These are phyloP conservation scores for Phlyctochytrium bullatum DNA, from an alignment of 192 early-diverging fungal species.

Conservation along the genomic window DNA sequence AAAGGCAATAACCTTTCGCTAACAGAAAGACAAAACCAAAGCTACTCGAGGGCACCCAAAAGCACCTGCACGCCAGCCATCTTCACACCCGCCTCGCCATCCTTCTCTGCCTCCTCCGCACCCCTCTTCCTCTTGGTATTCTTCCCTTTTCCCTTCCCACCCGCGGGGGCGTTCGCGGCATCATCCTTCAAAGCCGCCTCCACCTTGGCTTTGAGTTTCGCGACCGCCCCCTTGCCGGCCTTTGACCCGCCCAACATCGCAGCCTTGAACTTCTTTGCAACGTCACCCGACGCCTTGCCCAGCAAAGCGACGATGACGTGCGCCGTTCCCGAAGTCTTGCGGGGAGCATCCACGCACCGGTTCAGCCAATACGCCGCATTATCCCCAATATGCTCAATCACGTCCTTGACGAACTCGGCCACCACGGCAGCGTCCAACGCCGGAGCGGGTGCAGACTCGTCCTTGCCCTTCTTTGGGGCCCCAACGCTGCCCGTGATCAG, in stretches of 20 bases:
- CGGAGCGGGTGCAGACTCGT: not conserved
- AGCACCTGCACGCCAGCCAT: too few relatives aligned
- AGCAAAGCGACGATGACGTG: constrained; percentile 40
- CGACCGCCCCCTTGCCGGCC: constrained; percentile 8
- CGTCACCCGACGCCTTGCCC: constrained; percentile 19
- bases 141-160: constrained; percentile 7
- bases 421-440: not conserved
- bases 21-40: too few relatives aligned
- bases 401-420: not conserved
- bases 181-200: constrained; percentile 7
- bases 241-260: constrained; percentile 13
- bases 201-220: constrained; percentile 12
- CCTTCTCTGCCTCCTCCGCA: not conserved
- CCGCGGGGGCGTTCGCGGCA: not conserved
- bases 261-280: constrained; percentile 13
- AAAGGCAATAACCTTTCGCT: too few relatives aligned
- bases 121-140: not conserved
- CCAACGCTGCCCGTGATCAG: constrained; percentile 23
- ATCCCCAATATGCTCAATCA: not conserved
- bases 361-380: not conserved
- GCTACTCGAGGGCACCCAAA: too few relatives aligned
- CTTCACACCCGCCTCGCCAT: not conserved
- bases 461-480: not conserved
- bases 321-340: constrained; percentile 31
- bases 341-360: constrained; percentile 15